These are phyloP conservation scores for Tylopilus sp. DNA, from an alignment of 1,284 basidiomycete genomes.

Conservation along the genomic window DNA sequence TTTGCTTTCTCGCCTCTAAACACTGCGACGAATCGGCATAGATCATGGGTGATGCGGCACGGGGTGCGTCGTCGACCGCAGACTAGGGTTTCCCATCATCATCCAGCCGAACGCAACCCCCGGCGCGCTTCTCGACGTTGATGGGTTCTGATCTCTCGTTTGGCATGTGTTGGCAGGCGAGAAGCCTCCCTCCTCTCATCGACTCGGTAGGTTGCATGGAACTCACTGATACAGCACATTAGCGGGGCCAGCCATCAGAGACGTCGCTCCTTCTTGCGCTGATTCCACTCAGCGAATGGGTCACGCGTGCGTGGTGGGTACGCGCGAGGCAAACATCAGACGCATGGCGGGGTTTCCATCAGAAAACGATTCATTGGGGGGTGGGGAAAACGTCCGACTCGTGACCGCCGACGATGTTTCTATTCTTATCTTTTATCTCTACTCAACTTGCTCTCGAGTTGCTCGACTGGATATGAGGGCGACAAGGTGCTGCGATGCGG, in stretches of 20 bases:
- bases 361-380: constrained; percentile 9
- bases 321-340: constrained; percentile 12
- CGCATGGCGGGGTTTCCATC: constrained; percentile 14
- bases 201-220: constrained; percentile 25
- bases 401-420: constrained; percentile 8
- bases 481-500: constrained; percentile 6
- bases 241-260: constrained; percentile 11
- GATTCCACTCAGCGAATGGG: constrained; percentile 27
- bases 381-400: not conserved
- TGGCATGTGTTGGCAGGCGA: constrained; percentile 17
- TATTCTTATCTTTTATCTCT: constrained; percentile 2
- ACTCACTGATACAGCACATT: constrained; percentile 21
- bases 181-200: not conserved
- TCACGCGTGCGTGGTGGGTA: constrained; percentile 7
- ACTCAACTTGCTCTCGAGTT: constrained; percentile 20
- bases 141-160: not conserved
- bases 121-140: constrained; percentile 21
- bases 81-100: constrained; percentile 25
- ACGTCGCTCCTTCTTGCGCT: constrained; percentile 15
- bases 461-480: constrained; percentile 14
- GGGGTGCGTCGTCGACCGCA: constrained; percentile 24
- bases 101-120: constrained; percentile 25
- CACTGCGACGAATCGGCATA: constrained; percentile 14
- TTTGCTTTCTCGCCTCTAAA: not conserved
- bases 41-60: constrained; percentile 16